Percentiles rank a stretch among this genome's conserved stretches.
Conservation (phyloP, 2,329 filamentous ascomycete species). For the Fusarium domesticum region DNA sequence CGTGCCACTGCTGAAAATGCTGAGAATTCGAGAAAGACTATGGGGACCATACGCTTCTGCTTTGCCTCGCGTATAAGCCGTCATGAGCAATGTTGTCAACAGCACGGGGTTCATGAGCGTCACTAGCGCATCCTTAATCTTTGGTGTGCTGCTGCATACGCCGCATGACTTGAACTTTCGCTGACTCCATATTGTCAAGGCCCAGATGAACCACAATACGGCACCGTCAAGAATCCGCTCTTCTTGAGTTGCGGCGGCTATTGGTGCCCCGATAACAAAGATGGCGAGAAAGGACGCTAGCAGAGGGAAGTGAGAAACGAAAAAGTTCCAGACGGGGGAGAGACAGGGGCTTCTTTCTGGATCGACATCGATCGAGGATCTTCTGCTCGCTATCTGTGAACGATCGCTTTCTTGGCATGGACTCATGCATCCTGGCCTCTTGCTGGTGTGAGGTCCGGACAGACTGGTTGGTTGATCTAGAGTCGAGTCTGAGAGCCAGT, state of each 20-base stretch:
- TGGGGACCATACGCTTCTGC: conserved; percentile 28
- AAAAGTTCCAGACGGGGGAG: conserved; percentile 10
- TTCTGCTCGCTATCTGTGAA: conserved; percentile 3
- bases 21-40: conserved; percentile 31
- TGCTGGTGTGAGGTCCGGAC: conserved; percentile 3
- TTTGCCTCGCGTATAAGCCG: conserved; percentile 43
- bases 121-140: conserved; percentile 32
- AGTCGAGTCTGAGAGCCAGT: conserved; percentile 23
- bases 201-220: conserved; percentile 50
- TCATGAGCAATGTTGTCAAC: conserved; percentile 44
- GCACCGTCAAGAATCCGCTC: conserved; percentile 45
- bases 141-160: conserved; percentile 1
- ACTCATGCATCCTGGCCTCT: not conserved
- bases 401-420: conserved; percentile 1
- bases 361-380: conserved; percentile 8
- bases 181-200: conserved; percentile 40
- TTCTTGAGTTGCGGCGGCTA: conserved; percentile 34
- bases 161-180: conserved; percentile 31
- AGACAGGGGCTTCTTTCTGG: conserved; percentile 1
- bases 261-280: conserved; percentile 40
- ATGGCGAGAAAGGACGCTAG: conserved; percentile 30
- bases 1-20: conserved; percentile 34
- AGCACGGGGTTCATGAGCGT: conserved; percentile 49
- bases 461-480: conserved; percentile 7
- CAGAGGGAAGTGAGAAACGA: conserved; percentile 30